phyloP scores from a whole-genome alignment of 306 rosid species.

The Glycine latifolia region DNA sequence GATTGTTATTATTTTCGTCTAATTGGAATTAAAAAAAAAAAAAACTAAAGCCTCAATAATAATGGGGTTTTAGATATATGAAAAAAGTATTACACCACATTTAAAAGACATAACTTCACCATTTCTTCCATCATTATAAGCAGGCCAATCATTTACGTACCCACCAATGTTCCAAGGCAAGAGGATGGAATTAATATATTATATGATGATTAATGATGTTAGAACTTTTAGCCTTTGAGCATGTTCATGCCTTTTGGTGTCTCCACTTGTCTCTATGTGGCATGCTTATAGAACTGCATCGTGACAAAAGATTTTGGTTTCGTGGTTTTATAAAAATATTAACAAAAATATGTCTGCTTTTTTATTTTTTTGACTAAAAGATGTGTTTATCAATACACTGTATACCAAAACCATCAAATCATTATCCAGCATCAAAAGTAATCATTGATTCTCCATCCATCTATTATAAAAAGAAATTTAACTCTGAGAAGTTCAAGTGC shows the following conservation, averaged over 20 bases:
- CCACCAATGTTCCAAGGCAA: constrained; percentile 8
- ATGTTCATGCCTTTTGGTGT: constrained; percentile 31
- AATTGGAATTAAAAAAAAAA: no score
- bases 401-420: constrained; percentile 39
- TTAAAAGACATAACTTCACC: background rate
- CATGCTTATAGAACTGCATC: background rate
- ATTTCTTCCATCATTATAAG: background rate
- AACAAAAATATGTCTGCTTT: no score
- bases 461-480: background rate
- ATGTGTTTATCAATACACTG: background rate
- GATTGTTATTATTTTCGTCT: no score
- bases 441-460: background rate
- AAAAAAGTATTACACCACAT: background rate
- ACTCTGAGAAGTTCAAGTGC: background rate
- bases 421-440: background rate
- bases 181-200: background rate
- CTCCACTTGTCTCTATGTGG: constrained; percentile 6
- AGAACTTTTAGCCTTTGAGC: constrained; percentile 19
- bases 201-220: background rate
- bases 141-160: background rate
- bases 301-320: constrained; percentile 29
- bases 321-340: background rate
- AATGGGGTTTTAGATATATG: constrained; percentile 7
- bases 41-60: background rate
- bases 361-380: no score